Evolutionary conservation across 352 stramenopile species (phyloP).

Genomic region (Peronospora tabacina): DNA sequence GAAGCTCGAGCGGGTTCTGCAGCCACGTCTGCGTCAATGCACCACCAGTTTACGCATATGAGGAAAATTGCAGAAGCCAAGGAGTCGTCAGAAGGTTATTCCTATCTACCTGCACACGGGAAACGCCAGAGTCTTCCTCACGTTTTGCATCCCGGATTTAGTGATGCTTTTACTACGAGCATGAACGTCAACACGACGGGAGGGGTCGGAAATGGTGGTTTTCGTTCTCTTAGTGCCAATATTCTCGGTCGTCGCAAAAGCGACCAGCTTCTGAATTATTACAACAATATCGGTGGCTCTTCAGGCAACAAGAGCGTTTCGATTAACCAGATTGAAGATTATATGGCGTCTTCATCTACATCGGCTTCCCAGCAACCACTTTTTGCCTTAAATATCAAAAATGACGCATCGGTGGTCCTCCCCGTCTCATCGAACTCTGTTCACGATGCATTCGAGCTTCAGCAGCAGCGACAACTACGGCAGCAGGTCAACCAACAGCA

Average conservation of each 20-base stretch:
- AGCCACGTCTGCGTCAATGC: slow-evolving; percentile 4
- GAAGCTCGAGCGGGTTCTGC: slow-evolving; percentile 17
- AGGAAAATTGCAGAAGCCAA: slow-evolving; percentile 25
- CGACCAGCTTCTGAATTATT: slow-evolving; percentile 25
- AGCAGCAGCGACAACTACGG: slow-evolving; percentile 19
- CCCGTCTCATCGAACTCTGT: slow-evolving; percentile 24
- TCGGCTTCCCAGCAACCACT: slow-evolving; percentile 13
- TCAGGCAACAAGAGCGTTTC: slow-evolving; percentile 8
- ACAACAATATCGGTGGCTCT: slow-evolving; percentile 7
- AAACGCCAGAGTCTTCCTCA: slow-evolving; percentile 45
- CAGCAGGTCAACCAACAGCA: slow-evolving; percentile 17
- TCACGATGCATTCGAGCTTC: slow-evolving; percentile 25
- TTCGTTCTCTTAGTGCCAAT: slow-evolving; percentile 4
- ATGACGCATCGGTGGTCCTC: slow-evolving; percentile 27
- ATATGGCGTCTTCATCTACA: slow-evolving; percentile 19
- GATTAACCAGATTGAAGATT: slow-evolving; percentile 22
- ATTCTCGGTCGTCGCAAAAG: slow-evolving; percentile 26
- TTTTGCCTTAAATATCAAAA: slow-evolving; percentile 21
- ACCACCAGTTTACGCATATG: slow-evolving; percentile 24
- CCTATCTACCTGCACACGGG: slow-evolving; percentile 17
- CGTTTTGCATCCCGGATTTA: slow-evolving; percentile 24
- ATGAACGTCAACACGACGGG: slow-evolving; percentile 13
- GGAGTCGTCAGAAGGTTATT: slow-evolving; percentile 17
- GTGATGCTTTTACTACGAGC: slow-evolving; percentile 9
- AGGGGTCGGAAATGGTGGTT: slow-evolving; percentile 5